Percentiles rank a stretch among this genome's conserved stretches.
phyloP scores from a whole-genome alignment of 495 filamentous ascomycete species.

The Thermochaetoides thermophila region DNA sequence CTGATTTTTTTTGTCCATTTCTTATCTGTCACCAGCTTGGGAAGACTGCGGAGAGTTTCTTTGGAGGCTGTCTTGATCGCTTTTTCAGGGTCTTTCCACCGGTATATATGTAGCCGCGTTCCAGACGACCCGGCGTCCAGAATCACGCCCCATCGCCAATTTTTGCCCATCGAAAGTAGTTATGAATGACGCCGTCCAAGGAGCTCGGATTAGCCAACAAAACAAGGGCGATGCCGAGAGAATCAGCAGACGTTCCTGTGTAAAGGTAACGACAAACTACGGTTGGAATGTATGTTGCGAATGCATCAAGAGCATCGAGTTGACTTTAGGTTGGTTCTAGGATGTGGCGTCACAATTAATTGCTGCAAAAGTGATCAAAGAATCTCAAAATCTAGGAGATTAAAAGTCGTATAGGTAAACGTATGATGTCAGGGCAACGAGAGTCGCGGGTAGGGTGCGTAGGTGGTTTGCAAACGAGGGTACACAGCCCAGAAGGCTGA shows the following conservation, averaged over 20 bases:
- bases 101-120: constrained; percentile 85
- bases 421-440: constrained; percentile 11
- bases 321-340: background rate
- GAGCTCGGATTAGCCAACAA: background rate
- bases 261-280: background rate
- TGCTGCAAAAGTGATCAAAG: background rate
- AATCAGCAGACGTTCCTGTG: background rate
- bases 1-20: constrained; percentile 88
- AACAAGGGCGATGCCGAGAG: background rate
- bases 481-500: constrained; percentile 16
- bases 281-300: too few relatives aligned
- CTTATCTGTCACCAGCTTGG: constrained; percentile 65
- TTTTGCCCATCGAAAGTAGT: constrained; percentile 5
- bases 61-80: constrained; percentile 46
- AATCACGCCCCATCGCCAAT: constrained; percentile 42
- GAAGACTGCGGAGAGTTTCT: constrained; percentile 53
- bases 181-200: background rate
- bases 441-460: constrained; percentile 10
- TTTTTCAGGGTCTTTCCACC: constrained; percentile 64
- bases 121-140: constrained; percentile 56
- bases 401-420: constrained; percentile 9
- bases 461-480: constrained; percentile 17
- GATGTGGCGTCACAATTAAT: too few relatives aligned
- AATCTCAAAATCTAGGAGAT: constrained; percentile 3
- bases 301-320: constrained; percentile 4